These are phyloP conservation scores for Periconia sp. DNA, from an alignment of 2,329 filamentous ascomycete genomes.

Conservation along the genomic window DNA sequence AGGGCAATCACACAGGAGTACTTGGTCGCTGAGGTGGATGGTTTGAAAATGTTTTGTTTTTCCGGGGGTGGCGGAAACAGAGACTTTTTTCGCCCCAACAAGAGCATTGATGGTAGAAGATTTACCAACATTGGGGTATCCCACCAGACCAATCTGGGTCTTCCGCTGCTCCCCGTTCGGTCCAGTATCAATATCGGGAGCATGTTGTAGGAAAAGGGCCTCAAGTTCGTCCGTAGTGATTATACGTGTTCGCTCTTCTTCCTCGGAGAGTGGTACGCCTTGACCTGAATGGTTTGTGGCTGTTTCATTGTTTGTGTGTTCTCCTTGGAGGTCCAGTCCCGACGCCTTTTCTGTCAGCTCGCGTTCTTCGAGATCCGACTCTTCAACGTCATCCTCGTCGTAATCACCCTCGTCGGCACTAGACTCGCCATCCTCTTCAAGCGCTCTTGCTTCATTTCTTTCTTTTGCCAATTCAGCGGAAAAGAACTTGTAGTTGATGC, in stretches of 20 bases:
- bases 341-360: slow-evolving; percentile 46
- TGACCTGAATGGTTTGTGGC: slow-evolving; percentile 39
- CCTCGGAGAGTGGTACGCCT: slow-evolving; percentile 36
- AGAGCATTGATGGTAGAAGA: slow-evolving; percentile 98
- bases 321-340: slow-evolving; percentile 49
- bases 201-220: slow-evolving; percentile 78
- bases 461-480: slow-evolving; percentile 92
- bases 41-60: slow-evolving; percentile 99
- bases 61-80: slow-evolving; percentile 92
- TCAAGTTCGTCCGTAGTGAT: slow-evolving; percentile 92
- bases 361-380: slow-evolving; percentile 54
- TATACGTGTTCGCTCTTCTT: slow-evolving; percentile 64
- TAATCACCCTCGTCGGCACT: slow-evolving; percentile 30
- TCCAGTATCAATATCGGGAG: slow-evolving; percentile 59
- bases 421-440: slow-evolving; percentile 54
- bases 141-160: slow-evolving; percentile 82
- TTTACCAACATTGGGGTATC: slow-evolving; percentile 98
- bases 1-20: slow-evolving; percentile 95
- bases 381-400: slow-evolving; percentile 49
- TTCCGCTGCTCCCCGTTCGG: slow-evolving; percentile 60
- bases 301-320: slow-evolving; percentile 46
- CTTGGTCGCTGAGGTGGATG: slow-evolving; percentile 85
- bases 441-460: slow-evolving; percentile 71
- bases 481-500: slow-evolving; percentile 94
- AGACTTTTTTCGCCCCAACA: slow-evolving; percentile 98